Evolutionary conservation across 345 rosid species (phyloP).

Genomic region (Bruguiera gymnorhiza): DNA sequence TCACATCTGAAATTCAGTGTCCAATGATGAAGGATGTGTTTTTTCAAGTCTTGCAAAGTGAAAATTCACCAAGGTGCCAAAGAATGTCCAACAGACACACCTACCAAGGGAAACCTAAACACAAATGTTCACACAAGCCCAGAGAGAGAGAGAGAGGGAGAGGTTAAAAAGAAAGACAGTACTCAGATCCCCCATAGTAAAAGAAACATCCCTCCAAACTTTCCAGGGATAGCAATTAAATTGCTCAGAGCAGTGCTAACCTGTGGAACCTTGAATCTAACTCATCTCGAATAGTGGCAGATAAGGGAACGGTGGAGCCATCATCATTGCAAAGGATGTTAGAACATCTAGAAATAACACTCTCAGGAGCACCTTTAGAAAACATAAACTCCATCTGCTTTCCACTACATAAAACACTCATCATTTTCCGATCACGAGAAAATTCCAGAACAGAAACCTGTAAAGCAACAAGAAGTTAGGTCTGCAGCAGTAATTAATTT

Average conservation of each 20-base stretch:
- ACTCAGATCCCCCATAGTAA: no score
- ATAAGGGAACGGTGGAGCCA: constrained; percentile 78
- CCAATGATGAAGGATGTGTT: no score
- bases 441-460: constrained; percentile 89
- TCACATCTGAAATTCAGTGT: no score
- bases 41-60: no score
- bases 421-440: constrained; percentile 98
- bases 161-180: no score
- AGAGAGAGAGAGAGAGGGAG: no score
- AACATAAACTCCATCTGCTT: constrained; percentile 71
- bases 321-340: constrained; percentile 72
- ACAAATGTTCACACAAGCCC: no score
- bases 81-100: no score
- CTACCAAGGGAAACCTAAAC: no score
- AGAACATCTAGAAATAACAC: constrained; percentile 80
- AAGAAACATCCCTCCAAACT: no score
- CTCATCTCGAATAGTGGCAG: constrained; percentile 61
- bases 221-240: not conserved
- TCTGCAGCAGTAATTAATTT: not conserved
- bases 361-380: constrained; percentile 98
- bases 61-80: no score
- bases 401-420: constrained; percentile 90
- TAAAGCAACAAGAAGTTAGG: constrained; percentile 21
- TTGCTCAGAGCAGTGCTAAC: constrained; percentile 31
- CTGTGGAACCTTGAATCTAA: constrained; percentile 78